phyloP scores from a whole-genome alignment of 2,329 filamentous ascomycete species.

The Gaeumannomyces tritici region DNA sequence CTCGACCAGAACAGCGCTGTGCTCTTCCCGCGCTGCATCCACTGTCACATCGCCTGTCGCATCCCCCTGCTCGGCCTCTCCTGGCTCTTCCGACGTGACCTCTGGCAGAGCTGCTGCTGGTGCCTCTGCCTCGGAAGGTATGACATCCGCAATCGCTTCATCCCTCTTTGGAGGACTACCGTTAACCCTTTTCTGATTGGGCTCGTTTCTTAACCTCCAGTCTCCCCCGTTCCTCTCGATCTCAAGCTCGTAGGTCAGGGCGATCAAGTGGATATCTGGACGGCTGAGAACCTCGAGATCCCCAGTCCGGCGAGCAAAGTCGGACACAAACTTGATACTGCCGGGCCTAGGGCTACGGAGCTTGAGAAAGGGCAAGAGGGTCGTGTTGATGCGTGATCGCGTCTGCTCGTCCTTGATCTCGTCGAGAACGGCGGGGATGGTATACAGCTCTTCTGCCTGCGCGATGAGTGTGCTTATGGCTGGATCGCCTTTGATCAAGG shows the following conservation, averaged over 20 bases:
- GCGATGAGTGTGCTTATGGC: constrained; percentile 71
- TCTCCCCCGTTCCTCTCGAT: constrained; percentile 84
- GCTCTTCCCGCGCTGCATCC: constrained; percentile 1
- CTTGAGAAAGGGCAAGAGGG: constrained; percentile 75
- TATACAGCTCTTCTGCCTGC: constrained; percentile 69
- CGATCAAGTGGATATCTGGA: constrained; percentile 82
- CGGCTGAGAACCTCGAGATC: constrained; percentile 81
- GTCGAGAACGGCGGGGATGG: constrained; percentile 73
- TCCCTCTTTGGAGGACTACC: constrained; percentile 49
- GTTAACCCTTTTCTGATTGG: constrained; percentile 71
- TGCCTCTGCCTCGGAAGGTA: neutral
- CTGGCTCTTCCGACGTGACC: neutral
- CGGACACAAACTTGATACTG: constrained; percentile 69
- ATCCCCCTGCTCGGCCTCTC: neutral
- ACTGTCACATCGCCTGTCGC: neutral
- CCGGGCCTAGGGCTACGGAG: constrained; percentile 64
- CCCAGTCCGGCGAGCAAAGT: constrained; percentile 83
- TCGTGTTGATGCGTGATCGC: constrained; percentile 70
- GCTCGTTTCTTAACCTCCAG: constrained; percentile 70
- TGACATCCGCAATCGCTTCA: constrained; percentile 12
- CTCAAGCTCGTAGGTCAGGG: constrained; percentile 89
- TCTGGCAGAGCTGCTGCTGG: neutral
- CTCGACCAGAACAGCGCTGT: constrained; percentile 3
- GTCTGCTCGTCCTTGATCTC: constrained; percentile 86
- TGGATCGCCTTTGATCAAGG: constrained; percentile 88